Evolutionary conservation across 75 land plant genomes (phyloP).

Genomic region (Larix kaempferi): DNA sequence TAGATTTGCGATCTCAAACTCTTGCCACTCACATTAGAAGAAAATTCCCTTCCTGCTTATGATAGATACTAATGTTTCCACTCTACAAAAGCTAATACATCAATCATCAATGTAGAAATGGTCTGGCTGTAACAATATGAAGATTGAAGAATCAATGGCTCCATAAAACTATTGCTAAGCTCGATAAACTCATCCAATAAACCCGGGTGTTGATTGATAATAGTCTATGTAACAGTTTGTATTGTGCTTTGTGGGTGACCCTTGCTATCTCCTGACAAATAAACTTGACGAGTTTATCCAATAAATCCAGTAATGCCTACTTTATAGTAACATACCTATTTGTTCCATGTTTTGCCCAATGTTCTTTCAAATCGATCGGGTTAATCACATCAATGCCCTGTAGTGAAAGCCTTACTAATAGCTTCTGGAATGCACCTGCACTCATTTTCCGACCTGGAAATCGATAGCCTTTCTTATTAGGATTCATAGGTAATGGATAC

Average conservation of each 20-base stretch:
- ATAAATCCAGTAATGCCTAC: constrained; percentile 10
- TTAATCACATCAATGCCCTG: constrained; percentile 52
- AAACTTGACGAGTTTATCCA: background rate
- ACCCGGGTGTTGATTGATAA: background rate
- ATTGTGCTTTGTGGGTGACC: background rate
- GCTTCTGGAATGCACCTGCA: constrained; percentile 61
- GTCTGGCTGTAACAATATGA: too few relatives aligned
- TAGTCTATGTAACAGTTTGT: background rate
- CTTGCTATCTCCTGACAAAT: background rate
- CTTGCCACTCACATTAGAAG: too few relatives aligned
- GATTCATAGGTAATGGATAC: constrained; percentile 64
- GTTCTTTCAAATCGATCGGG: constrained; percentile 52
- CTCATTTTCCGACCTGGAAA: constrained; percentile 72
- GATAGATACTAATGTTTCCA: too few relatives aligned
- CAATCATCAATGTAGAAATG: too few relatives aligned
- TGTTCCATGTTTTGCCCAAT: constrained; percentile 80
- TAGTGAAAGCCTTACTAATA: constrained; percentile 43
- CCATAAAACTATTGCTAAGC: background rate
- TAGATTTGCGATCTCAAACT: too few relatives aligned
- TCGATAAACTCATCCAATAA: constrained; percentile 1
- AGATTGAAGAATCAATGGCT: too few relatives aligned
- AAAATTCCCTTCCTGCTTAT: too few relatives aligned
- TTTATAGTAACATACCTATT: constrained; percentile 67
- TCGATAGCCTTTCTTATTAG: constrained; percentile 53
- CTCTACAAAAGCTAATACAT: too few relatives aligned